Percentiles rank a stretch among this genome's conserved stretches.
Conservation (phyloP, 768 basidiomycete genomes). For the Mycena maculata region DNA sequence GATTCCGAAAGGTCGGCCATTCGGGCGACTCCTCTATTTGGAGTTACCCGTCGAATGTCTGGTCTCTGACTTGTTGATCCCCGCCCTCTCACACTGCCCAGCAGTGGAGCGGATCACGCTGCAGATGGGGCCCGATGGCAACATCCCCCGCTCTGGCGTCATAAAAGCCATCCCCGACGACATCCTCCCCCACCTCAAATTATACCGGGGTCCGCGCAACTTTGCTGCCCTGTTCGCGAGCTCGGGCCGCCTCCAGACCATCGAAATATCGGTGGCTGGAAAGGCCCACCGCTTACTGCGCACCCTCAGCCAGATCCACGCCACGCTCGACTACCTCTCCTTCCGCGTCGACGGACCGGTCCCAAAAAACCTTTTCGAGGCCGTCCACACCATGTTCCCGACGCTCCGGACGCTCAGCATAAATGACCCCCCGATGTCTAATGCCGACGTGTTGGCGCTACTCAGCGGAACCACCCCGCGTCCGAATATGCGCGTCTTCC, state of each 20-base stretch:
- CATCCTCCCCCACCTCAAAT: slow-evolving; percentile 20
- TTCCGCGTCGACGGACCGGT: slow-evolving; percentile 32
- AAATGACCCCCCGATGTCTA: slow-evolving; percentile 28
- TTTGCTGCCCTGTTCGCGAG: slow-evolving; percentile 26
- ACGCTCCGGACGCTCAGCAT: slow-evolving; percentile 30
- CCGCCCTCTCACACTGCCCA: slow-evolving; percentile 24
- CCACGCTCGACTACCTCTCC: slow-evolving; percentile 27
- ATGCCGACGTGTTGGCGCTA: not conserved
- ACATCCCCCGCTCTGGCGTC: slow-evolving; percentile 9
- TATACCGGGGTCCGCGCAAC: slow-evolving; percentile 33
- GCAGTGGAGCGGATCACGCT: slow-evolving; percentile 32
- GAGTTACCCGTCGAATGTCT: slow-evolving; percentile 27
- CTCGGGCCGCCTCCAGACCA: slow-evolving; percentile 9
- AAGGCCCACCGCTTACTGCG: slow-evolving; percentile 30
- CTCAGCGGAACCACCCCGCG: not conserved
- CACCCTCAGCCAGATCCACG: slow-evolving; percentile 9
- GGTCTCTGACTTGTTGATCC: not conserved
- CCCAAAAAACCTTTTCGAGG: slow-evolving; percentile 16
- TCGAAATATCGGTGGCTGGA: slow-evolving; percentile 24
- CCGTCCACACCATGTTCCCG: slow-evolving; percentile 18
- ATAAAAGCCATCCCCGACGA: not conserved
- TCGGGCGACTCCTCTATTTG: slow-evolving; percentile 20
- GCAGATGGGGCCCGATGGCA: slow-evolving; percentile 4
- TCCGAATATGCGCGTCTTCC: slow-evolving; percentile 18
- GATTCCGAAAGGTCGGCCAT: slow-evolving; percentile 8